A percentile compares a stretch with the other conserved stretches of the same genome.
Conservation (phyloP, 495 filamentous ascomycete genomes). For the Lophiotrema nucula region DNA sequence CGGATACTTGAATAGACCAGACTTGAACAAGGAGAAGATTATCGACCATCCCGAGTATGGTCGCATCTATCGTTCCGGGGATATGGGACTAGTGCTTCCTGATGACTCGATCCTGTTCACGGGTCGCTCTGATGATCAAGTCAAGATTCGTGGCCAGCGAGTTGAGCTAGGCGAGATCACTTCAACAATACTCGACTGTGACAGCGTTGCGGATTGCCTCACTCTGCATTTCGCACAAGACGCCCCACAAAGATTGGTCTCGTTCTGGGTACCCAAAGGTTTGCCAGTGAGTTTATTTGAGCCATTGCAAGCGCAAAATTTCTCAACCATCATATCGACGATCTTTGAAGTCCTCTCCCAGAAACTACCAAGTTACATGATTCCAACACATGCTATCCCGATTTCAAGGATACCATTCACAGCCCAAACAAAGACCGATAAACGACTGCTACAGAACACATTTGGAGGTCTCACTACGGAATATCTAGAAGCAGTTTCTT, state of each 20-base stretch:
- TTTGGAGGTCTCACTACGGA: slow-evolving; percentile 34
- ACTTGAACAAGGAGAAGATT: slow-evolving; percentile 58
- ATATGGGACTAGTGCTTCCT: slow-evolving; percentile 67
- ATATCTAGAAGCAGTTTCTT: slow-evolving; percentile 37
- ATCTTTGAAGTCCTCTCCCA: slow-evolving; percentile 37
- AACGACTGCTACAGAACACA: slow-evolving; percentile 41
- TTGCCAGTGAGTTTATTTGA: slow-evolving; percentile 13
- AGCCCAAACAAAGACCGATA: slow-evolving; percentile 62
- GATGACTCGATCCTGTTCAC: slow-evolving; percentile 69
- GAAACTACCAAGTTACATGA: slow-evolving; percentile 63
- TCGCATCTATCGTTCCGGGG: slow-evolving; percentile 67
- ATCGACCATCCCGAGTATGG: slow-evolving; percentile 65
- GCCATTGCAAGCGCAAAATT: not conserved
- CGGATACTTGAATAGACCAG: slow-evolving; percentile 64
- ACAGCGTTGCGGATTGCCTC: slow-evolving; percentile 50
- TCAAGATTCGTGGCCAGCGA: slow-evolving; percentile 78
- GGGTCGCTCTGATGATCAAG: slow-evolving; percentile 75
- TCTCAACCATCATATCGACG: slow-evolving; percentile 1
- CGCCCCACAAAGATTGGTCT: slow-evolving; percentile 46
- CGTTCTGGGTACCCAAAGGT: slow-evolving; percentile 55
- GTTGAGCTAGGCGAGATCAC: slow-evolving; percentile 80
- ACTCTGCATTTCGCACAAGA: slow-evolving; percentile 49
- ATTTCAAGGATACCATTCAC: slow-evolving; percentile 64
- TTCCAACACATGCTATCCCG: slow-evolving; percentile 67
- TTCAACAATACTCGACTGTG: slow-evolving; percentile 48